Conservation (phyloP, 768 basidiomycete species). For the Sutorius australiensis region DNA sequence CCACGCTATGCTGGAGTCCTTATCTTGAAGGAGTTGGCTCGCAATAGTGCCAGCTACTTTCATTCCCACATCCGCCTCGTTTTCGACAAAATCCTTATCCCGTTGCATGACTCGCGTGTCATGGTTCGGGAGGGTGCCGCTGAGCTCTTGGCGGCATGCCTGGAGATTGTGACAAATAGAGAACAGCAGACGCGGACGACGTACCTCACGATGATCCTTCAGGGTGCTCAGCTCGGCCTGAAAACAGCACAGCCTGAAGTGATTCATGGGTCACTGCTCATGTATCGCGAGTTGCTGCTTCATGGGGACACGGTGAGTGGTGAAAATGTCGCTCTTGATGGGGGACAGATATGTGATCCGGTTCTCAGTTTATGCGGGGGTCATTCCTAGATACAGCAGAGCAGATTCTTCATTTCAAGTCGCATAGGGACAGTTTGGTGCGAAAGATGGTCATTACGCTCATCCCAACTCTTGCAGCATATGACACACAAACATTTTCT, state of each 20-base stretch:
- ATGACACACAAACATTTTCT: conserved; percentile 90
- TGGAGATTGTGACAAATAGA: conserved; percentile 79
- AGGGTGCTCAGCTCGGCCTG: conserved; percentile 81
- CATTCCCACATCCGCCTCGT: conserved; percentile 83
- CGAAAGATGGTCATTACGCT: conserved; percentile 94
- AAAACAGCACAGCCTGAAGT: conserved; percentile 80
- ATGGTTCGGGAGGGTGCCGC: conserved; percentile 92
- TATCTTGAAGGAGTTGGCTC: conserved; percentile 89
- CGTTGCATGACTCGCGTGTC: conserved; percentile 82
- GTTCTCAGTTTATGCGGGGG: conserved; percentile 77
- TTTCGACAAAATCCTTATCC: conserved; percentile 89
- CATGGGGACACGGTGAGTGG: conserved; percentile 90
- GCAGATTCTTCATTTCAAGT: conserved; percentile 82
- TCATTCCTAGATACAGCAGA: conserved; percentile 85
- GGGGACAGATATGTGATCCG: background rate
- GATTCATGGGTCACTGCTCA: conserved; percentile 89
- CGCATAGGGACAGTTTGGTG: conserved; percentile 82
- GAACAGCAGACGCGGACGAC: conserved; percentile 62
- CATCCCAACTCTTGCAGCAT: conserved; percentile 91
- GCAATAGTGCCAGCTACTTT: conserved; percentile 83
- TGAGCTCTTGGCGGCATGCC: conserved; percentile 86
- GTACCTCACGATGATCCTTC: conserved; percentile 75
- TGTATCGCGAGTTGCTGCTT: conserved; percentile 85
- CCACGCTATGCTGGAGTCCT: conserved; percentile 89
- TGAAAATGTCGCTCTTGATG: background rate